Conservation (phyloP, 1,139 yeast species). For the Yamadazyma conglobata region DNA sequence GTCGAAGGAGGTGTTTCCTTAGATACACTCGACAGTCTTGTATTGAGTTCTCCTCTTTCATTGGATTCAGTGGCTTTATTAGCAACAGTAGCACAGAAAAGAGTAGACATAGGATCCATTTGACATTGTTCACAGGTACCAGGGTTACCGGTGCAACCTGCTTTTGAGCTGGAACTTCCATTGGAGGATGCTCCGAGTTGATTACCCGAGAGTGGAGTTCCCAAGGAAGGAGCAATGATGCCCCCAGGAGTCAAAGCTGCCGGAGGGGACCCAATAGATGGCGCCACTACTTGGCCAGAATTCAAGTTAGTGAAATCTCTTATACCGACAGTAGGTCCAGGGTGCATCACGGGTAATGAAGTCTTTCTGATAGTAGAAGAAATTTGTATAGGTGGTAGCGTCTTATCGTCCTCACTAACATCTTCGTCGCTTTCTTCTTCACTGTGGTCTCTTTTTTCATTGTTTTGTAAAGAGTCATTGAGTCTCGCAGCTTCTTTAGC, state of each 20-base stretch:
- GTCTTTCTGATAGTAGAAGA: constrained; percentile 27
- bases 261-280: constrained; percentile 12
- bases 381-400: constrained; percentile 36
- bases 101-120: constrained; percentile 81
- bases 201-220: constrained; percentile 15
- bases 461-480: constrained; percentile 24
- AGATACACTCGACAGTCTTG: constrained; percentile 7
- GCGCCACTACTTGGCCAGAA: constrained; percentile 36
- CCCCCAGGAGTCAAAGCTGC: constrained; percentile 10
- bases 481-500: constrained; percentile 55
- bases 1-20: constrained; percentile 17
- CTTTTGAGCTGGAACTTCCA: constrained; percentile 58
- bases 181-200: constrained; percentile 17
- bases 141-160: constrained; percentile 82
- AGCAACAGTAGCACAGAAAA: constrained; percentile 85
- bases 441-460: constrained; percentile 13
- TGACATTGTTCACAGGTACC: constrained; percentile 87
- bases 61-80: constrained; percentile 35
- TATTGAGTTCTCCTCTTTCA: constrained; percentile 13
- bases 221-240: constrained; percentile 17
- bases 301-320: constrained; percentile 43
- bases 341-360: constrained; percentile 59
- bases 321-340: constrained; percentile 60
- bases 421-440: constrained; percentile 15
- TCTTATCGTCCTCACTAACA: constrained; percentile 19